These are phyloP conservation scores for Neonectria hederae DNA, from an alignment of 2,329 filamentous ascomycete genomes.

Conservation along the genomic window DNA sequence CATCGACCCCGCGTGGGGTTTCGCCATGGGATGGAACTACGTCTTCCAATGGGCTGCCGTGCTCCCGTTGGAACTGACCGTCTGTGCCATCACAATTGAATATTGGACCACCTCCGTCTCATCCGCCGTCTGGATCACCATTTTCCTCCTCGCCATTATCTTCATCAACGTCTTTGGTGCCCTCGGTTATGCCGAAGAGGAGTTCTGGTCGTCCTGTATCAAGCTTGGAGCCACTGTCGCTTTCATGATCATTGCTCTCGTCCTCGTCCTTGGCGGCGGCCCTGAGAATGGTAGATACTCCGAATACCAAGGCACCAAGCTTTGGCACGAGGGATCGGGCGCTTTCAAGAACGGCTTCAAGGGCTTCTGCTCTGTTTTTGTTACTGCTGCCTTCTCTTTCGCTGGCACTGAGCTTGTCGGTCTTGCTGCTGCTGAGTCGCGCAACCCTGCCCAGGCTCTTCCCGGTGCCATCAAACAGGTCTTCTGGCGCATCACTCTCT, in stretches of 20 bases:
- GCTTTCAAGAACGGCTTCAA: conserved; percentile 76
- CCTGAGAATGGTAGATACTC: conserved; percentile 56
- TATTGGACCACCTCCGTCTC: conserved; percentile 61
- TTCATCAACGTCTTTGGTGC: conserved; percentile 66
- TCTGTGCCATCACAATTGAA: conserved; percentile 60
- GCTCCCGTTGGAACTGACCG: conserved; percentile 61
- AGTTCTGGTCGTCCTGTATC: conserved; percentile 64
- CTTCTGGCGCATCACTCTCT: conserved; percentile 62
- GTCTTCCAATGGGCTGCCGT: conserved; percentile 61
- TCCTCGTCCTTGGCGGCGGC: conserved; percentile 67
- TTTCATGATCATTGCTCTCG: conserved; percentile 69
- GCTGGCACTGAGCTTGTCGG: conserved; percentile 75
- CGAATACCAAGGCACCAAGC: conserved; percentile 54
- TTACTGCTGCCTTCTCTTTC: conserved; percentile 77
- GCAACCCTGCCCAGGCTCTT: conserved; percentile 74
- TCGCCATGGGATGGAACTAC: conserved; percentile 60
- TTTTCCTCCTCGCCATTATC: conserved; percentile 61
- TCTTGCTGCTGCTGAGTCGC: conserved; percentile 74
- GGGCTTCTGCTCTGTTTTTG: conserved; percentile 75
- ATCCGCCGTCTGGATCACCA: conserved; percentile 62
- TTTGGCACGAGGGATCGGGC: conserved; percentile 48
- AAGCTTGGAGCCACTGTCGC: conserved; percentile 66
- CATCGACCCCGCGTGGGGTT: conserved; percentile 69
- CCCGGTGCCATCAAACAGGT: conserved; percentile 84
- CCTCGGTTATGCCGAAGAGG: conserved; percentile 63